Percentiles rank a stretch among this genome's conserved stretches.
Conservation (phyloP, 2,329 filamentous ascomycete genomes). For the Sphaerulina musiva region DNA sequence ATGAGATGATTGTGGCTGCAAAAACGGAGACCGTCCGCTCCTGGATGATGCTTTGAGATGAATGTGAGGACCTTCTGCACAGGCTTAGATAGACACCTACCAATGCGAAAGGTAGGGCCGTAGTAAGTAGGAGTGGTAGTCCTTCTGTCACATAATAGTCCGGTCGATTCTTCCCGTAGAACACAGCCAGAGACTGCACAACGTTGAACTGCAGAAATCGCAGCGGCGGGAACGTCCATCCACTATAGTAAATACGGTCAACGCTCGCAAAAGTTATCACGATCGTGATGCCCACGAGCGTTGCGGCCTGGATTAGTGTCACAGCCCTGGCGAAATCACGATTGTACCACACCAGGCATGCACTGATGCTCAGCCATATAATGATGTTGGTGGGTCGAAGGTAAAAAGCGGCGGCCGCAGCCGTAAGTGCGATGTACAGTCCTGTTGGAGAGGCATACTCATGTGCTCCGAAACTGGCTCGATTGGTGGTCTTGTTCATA, state of each 20-base stretch:
- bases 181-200: constrained; percentile 75
- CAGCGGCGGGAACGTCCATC: constrained; percentile 82
- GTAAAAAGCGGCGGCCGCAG: constrained; percentile 76
- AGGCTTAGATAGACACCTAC: constrained; percentile 52
- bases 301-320: constrained; percentile 11
- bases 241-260: constrained; percentile 67
- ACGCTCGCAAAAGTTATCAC: constrained; percentile 58
- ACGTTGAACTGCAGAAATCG: constrained; percentile 90
- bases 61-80: not conserved
- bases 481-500: not conserved
- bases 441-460: constrained; percentile 9
- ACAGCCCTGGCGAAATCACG: constrained; percentile 28
- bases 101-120: constrained; percentile 69
- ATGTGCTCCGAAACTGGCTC: not conserved
- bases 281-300: constrained; percentile 44
- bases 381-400: constrained; percentile 84
- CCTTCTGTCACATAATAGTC: constrained; percentile 94
- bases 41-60: constrained; percentile 3
- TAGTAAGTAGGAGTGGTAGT: constrained; percentile 77
- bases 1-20: constrained; percentile 51
- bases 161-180: constrained; percentile 84
- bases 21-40: constrained; percentile 43
- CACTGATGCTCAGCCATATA: constrained; percentile 68
- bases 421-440: constrained; percentile 52
- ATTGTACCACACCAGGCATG: constrained; percentile 47